phyloP scores from a whole-genome alignment of 139 green algal genomes.

The Edaphochlamys debaryana region DNA sequence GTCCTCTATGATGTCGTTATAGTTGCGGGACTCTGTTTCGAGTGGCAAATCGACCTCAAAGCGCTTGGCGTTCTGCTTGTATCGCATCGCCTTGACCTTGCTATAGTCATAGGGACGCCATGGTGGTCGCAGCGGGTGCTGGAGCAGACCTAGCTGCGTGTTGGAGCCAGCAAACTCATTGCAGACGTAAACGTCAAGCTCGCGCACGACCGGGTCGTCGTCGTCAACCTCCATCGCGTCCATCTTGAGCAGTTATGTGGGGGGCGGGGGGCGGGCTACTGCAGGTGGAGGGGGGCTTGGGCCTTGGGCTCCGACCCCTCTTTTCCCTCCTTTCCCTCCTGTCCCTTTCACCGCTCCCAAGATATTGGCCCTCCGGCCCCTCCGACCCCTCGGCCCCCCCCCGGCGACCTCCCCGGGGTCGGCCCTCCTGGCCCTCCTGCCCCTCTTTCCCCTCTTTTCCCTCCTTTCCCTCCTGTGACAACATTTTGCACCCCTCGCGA shows the following conservation, averaged over 20 bases:
- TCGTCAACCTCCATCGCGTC: constrained; percentile 33
- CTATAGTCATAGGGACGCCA: constrained; percentile 82
- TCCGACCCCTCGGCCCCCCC: too few relatives aligned
- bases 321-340: too few relatives aligned
- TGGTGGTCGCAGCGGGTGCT: constrained; percentile 81
- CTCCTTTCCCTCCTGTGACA: too few relatives aligned
- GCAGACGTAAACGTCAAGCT: constrained; percentile 79
- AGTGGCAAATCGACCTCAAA: constrained; percentile 75
- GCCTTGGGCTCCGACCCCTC: too few relatives aligned
- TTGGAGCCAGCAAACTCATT: constrained; percentile 58
- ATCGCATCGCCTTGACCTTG: constrained; percentile 55
- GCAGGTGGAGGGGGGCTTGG: too few relatives aligned
- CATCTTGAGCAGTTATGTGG: not conserved
- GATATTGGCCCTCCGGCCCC: too few relatives aligned
- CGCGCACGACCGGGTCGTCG: constrained; percentile 68
- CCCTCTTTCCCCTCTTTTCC: too few relatives aligned
- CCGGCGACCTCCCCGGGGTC: too few relatives aligned
- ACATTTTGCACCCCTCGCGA: too few relatives aligned
- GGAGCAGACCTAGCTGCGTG: constrained; percentile 79
- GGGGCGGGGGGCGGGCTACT: too few relatives aligned
- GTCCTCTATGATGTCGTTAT: constrained; percentile 64
- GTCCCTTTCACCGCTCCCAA: too few relatives aligned
- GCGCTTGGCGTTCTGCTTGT: constrained; percentile 73
- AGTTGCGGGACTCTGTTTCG: constrained; percentile 68
- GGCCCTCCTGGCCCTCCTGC: too few relatives aligned